Evolutionary conservation across 768 basidiomycete genomes (phyloP), one percentile per base, ranked within the genome.

Genomic region (Mycena maculata): DNA sequence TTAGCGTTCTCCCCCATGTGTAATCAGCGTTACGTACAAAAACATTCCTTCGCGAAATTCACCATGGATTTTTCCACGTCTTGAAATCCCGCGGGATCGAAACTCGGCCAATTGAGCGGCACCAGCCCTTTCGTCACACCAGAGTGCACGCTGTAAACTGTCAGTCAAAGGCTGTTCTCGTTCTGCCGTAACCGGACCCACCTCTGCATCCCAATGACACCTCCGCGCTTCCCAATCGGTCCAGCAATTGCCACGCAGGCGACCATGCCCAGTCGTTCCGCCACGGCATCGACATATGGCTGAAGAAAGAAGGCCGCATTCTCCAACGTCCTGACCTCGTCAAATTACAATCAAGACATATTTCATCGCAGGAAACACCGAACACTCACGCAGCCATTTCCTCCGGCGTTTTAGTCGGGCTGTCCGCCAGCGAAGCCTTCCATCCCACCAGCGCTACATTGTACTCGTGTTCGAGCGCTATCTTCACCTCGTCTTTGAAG

Each of bases 331-430:
- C 52, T 63, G 42, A 9, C 18, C 3, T 22, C 20, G 20, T 15
- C 42, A 3, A n/a, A 9, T 44, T 44, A 7, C 12, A 6, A 20
- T 44, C n/a, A n/a, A 22, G n/a, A 22, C 42, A 8, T 9, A 23
- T 28, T 8, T 20, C 3, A 15, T 23, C 20, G 30, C 20, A 28
- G 41, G 31, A n/a, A n/a, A n/a, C 4, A n/a, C 25, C 20, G 16
- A 12, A 39, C 20, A 61, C 60, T 22, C 27, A 61, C 50, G 60
- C 60, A 3, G 49, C 50, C n/a, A 61, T 41, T 13, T 52, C 49
- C 5, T 61, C 49, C 1, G 59, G 36, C 4, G 28, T 53, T n/a
- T 39, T 28, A 2, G 39, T 53, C 10, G 60, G 60, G 7, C 22
- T 39, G 12, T 61, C 60, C 15, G 49, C 39, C 23, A 31, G 25